phyloP scores from a whole-genome alignment of 2,329 filamentous ascomycete species.

The Sporothrix pseudoabietina region DNA sequence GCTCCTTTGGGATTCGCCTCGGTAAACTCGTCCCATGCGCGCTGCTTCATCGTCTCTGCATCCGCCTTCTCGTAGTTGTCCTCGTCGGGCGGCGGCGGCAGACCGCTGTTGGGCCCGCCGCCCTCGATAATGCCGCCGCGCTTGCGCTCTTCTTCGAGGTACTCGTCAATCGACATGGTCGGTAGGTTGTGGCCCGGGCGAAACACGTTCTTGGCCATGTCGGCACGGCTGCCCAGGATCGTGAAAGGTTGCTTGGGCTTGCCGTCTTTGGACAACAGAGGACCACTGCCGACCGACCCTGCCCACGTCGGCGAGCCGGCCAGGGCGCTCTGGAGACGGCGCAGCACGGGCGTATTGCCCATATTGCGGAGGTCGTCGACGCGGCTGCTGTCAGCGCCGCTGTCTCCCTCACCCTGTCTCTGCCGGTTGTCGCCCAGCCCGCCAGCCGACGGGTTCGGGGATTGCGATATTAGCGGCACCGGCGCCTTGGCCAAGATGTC shows the following conservation, averaged over 20 bases:
- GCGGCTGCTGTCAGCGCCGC: slow-evolving; percentile 57
- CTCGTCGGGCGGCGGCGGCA: slow-evolving; percentile 76
- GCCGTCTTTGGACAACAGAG: slow-evolving; percentile 75
- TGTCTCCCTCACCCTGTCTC: slow-evolving; percentile 40
- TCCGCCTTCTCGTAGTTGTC: slow-evolving; percentile 88
- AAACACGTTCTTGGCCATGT: slow-evolving; percentile 80
- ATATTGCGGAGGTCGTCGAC: slow-evolving; percentile 57
- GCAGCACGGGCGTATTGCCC: slow-evolving; percentile 48
- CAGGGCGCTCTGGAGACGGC: slow-evolving; percentile 52
- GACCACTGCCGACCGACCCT: slow-evolving; percentile 45
- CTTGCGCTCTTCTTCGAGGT: slow-evolving; percentile 84
- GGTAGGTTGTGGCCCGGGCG: slow-evolving; percentile 88
- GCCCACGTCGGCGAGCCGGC: slow-evolving; percentile 39
- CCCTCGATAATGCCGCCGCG: slow-evolving; percentile 89
- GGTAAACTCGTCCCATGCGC: slow-evolving; percentile 92
- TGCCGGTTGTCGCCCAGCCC: slow-evolving; percentile 40
- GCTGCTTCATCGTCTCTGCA: slow-evolving; percentile 86
- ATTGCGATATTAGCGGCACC: slow-evolving; percentile 48
- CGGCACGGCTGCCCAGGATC: slow-evolving; percentile 73
- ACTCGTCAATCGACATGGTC: slow-evolving; percentile 98
- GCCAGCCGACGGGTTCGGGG: slow-evolving; percentile 54
- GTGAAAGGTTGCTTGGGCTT: slow-evolving; percentile 92
- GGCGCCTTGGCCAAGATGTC: slow-evolving; percentile 79
- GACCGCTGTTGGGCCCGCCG: slow-evolving; percentile 73
- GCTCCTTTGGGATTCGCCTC: slow-evolving; percentile 85